Evolutionary conservation across 2,329 filamentous ascomycete species (phyloP).

Genomic region (Didymella keratinophila): DNA sequence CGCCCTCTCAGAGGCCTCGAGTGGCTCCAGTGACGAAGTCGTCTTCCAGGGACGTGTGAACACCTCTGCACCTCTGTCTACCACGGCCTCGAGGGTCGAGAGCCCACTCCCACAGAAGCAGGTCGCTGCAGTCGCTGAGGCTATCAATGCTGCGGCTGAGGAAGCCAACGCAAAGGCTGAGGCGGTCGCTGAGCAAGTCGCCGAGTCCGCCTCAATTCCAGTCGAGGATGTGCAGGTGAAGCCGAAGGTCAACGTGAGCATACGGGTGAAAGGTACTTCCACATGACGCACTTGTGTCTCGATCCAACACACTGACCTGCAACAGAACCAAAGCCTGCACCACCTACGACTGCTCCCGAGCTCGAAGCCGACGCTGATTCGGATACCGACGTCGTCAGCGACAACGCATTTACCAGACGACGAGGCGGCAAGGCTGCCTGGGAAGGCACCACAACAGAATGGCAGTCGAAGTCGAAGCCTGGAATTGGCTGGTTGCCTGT

Average conservation of each 20-base stretch:
- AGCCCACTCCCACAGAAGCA: slow-evolving; percentile 14
- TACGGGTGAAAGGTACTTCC: slow-evolving; percentile 18
- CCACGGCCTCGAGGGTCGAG: slow-evolving; percentile 13
- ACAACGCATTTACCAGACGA: slow-evolving; percentile 36
- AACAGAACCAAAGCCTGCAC: slow-evolving; percentile 8
- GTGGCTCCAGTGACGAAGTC: slow-evolving; percentile 67
- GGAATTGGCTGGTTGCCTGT: slow-evolving; percentile 47
- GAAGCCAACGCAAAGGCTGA: not conserved
- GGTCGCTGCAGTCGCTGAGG: not conserved
- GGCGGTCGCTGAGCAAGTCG: slow-evolving; percentile 2
- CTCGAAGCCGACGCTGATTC: slow-evolving; percentile 25
- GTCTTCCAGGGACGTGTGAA: slow-evolving; percentile 46
- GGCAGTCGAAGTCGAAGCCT: slow-evolving; percentile 48
- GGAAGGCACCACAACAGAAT: slow-evolving; percentile 40
- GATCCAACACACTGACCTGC: not conserved
- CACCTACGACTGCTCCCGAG: not conserved
- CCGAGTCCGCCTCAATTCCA: slow-evolving; percentile 7
- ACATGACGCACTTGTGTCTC: too few relatives aligned
- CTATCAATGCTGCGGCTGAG: not conserved
- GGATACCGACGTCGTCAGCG: slow-evolving; percentile 34
- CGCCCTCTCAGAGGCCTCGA: slow-evolving; percentile 31
- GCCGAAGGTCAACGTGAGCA: slow-evolving; percentile 19
- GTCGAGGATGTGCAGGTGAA: slow-evolving; percentile 12
- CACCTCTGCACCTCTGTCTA: slow-evolving; percentile 13
- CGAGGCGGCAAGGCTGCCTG: slow-evolving; percentile 40